Percentiles rank a stretch among this genome's conserved stretches.
These are phyloP conservation scores for Candida corydali DNA, from an alignment of 805 yeast genomes.

Conservation along the genomic window DNA sequence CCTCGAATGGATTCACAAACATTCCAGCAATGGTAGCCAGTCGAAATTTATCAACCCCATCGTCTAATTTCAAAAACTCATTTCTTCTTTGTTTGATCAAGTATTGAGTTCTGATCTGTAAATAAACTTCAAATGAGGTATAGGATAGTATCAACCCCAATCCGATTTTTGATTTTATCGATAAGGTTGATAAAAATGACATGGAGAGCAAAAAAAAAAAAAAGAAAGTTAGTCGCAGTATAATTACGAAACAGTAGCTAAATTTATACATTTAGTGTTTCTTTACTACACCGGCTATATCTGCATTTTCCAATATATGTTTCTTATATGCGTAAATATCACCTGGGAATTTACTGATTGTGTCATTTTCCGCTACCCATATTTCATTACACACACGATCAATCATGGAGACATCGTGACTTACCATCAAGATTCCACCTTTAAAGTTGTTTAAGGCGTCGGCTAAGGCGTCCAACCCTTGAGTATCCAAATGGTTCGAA, in stretches of 20 bases:
- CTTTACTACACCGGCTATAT: slow-evolving; percentile 85
- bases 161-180: slow-evolving; percentile 35
- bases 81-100: slow-evolving; percentile 47
- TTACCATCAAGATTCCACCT: slow-evolving; percentile 97
- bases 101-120: slow-evolving; percentile 49
- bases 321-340: slow-evolving; percentile 84
- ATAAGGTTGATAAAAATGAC: slow-evolving; percentile 12
- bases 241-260: no score
- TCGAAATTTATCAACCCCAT: slow-evolving; percentile 22
- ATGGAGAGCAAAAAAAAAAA: slow-evolving; percentile 2
- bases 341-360: slow-evolving; percentile 77
- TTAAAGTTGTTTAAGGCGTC: slow-evolving; percentile 83
- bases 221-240: not conserved
- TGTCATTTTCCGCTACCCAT: slow-evolving; percentile 90
- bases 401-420: slow-evolving; percentile 93
- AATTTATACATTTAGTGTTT: no score
- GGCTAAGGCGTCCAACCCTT: slow-evolving; percentile 93
- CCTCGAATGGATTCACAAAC: slow-evolving; percentile 86
- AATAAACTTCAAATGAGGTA: slow-evolving; percentile 61
- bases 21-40: slow-evolving; percentile 60
- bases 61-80: slow-evolving; percentile 13
- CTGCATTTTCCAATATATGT: slow-evolving; percentile 76
- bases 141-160: slow-evolving; percentile 48
- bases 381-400: slow-evolving; percentile 86
- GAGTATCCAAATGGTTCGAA: slow-evolving; percentile 96